Evolutionary conservation across 352 stramenopile species (phyloP), one percentile per base, ranked within the genome.

Genomic region (Globisporangium spiculum): DNA sequence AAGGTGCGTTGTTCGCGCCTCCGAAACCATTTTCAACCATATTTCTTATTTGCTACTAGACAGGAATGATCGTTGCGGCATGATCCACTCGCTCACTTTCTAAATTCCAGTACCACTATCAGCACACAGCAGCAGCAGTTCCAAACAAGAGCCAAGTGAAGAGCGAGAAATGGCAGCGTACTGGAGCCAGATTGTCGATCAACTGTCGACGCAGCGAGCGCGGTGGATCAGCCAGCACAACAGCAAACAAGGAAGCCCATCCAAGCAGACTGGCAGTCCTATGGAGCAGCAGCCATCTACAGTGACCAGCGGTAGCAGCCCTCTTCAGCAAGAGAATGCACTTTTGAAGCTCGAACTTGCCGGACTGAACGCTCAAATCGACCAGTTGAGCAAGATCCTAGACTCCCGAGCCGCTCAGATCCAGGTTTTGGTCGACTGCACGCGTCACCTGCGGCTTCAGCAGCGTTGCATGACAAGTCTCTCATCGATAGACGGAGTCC

Each of bases 351-450:
- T 22, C 32, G 46, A 70, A 18, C 16, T 70, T 18, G 46, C 46
- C 1, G 46, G 26, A 18, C 34, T 70, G 9, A 36, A 12, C 6
- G 32, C 18, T 4, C 32, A 56, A 26, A 52, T 65, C 12, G 56
- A 9, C 22, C 22, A 65, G 5, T 6, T 70, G 32, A 24, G 52
- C 6, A 50, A 60, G 18, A 12, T 56, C 1, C 22, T 55, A 4
- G 22, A 52, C 30, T 22, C 57, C n/a, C 36, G 65, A 30, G 57
- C 65, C 5, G 58, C 36, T 2, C 56, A 65, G 27, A 70, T 70
- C 46, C 30, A 65, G 24, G 27, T 44, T n/a, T 20, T 70, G 30
- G 46, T 70, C 24, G 32, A 20, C 20, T 38, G 44, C 4, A 34
- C 60, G 22, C 56, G 63, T 4, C 55, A 68, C 27, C 22, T 68